Percentiles rank a stretch among this genome's conserved stretches.
phyloP scores from a whole-genome alignment of 2,329 filamentous ascomycete species.

The Trichoderma oligosporum region DNA sequence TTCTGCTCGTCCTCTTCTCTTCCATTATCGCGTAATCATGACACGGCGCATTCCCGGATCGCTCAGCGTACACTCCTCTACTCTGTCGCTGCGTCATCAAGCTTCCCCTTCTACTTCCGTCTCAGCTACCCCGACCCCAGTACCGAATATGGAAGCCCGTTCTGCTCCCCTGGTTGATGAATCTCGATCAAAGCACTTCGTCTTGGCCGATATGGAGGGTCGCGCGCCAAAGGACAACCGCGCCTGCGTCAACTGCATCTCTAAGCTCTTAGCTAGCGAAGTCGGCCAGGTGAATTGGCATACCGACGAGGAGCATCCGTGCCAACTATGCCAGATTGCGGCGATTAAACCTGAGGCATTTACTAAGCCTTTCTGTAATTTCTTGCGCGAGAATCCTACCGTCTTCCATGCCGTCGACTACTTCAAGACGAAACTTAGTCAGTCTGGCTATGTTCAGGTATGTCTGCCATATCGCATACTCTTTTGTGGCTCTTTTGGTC shows the following conservation, averaged over 20 bases:
- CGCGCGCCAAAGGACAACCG: conserved; percentile 33
- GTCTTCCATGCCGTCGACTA: conserved; percentile 85
- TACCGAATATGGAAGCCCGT: conserved; percentile 23
- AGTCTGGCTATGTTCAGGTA: conserved; percentile 70
- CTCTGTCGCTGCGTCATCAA: conserved; percentile 43
- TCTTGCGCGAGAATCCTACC: conserved; percentile 85
- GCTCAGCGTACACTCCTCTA: conserved; percentile 42
- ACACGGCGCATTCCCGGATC: conserved; percentile 44
- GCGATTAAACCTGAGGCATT: conserved; percentile 58
- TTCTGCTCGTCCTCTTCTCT: neutral
- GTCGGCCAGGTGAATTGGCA: conserved; percentile 33
- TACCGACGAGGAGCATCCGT: conserved; percentile 27
- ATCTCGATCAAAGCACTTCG: conserved; percentile 43
- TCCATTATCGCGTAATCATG: conserved; percentile 33
- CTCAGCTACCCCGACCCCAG: conserved; percentile 30
- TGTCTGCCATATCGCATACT: conserved; percentile 23
- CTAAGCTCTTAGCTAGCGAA: conserved; percentile 31
- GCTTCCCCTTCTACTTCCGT: conserved; percentile 25
- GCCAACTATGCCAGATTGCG: conserved; percentile 38
- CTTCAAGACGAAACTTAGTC: conserved; percentile 68
- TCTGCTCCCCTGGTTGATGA: conserved; percentile 9
- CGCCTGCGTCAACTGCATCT: conserved; percentile 40
- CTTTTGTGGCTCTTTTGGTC: neutral
- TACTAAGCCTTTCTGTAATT: conserved; percentile 79
- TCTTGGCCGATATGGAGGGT: conserved; percentile 41